A percentile compares a stretch with the other conserved stretches of the same genome.
Evolutionary conservation across 2,329 filamentous ascomycete species (phyloP).

Genomic region (Epichloe bromicola): DNA sequence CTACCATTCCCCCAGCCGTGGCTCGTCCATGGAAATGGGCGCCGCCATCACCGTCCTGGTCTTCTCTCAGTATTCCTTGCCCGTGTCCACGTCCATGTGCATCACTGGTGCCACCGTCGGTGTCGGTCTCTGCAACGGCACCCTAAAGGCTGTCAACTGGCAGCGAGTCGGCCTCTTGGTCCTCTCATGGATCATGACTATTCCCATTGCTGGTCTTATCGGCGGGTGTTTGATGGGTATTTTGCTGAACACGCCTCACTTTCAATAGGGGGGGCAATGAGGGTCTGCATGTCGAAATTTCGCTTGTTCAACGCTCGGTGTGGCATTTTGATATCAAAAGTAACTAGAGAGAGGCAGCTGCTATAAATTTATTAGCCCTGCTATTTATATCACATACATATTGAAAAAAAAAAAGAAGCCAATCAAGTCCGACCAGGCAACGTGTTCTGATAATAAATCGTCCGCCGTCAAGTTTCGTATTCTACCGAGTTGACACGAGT

Average conservation of each 20-base stretch:
- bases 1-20: conserved; percentile 46
- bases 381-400: too few relatives aligned
- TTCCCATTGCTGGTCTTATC: conserved; percentile 28
- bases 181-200: conserved; percentile 44
- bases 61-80: conserved; percentile 62
- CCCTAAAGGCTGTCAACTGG: conserved; percentile 60
- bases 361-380: too few relatives aligned
- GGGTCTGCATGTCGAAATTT: too few relatives aligned
- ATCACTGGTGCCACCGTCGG: conserved; percentile 70
- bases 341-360: too few relatives aligned
- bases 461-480: too few relatives aligned
- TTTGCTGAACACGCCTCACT: conserved; percentile 27
- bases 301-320: not conserved
- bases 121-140: conserved; percentile 66
- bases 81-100: conserved; percentile 68
- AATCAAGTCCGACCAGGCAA: too few relatives aligned
- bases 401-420: too few relatives aligned
- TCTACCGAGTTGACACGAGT: too few relatives aligned
- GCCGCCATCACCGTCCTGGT: conserved; percentile 64
- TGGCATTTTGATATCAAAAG: not conserved
- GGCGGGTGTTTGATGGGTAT: conserved; percentile 28
- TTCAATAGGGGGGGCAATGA: conserved; percentile 3
- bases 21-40: conserved; percentile 67
- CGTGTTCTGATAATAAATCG: too few relatives aligned
- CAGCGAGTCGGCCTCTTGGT: conserved; percentile 56